A percentile compares a stretch with the other conserved stretches of the same genome.
These are phyloP conservation scores for Sindora glabra DNA, from an alignment of 306 rosid species.

Conservation along the genomic window DNA sequence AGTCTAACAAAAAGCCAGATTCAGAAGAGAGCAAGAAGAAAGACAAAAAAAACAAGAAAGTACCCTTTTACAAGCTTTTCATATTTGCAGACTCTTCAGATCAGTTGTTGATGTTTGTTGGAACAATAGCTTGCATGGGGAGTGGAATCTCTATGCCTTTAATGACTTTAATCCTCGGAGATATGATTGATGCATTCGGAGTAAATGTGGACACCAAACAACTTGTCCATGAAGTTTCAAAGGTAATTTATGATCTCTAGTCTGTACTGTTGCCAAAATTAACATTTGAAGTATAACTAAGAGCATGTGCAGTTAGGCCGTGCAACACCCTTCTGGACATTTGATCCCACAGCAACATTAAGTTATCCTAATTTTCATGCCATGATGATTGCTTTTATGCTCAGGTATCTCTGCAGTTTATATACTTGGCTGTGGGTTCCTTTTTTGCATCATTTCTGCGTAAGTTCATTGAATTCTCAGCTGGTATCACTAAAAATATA, in stretches of 20 bases:
- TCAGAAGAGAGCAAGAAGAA: slow-evolving; percentile 22
- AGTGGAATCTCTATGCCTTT: slow-evolving; percentile 50
- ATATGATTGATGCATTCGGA: slow-evolving; percentile 55
- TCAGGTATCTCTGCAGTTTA: slow-evolving; percentile 49
- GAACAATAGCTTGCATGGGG: slow-evolving; percentile 49
- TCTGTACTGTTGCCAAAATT: too few species aligned
- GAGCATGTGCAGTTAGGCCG: too few species aligned
- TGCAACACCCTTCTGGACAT: not conserved
- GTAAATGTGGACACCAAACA: slow-evolving; percentile 18
- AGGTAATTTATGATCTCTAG: slow-evolving; percentile 14
- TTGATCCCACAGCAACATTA: not conserved
- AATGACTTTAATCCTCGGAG: slow-evolving; percentile 52
- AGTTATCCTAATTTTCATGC: not conserved
- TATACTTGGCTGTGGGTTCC: slow-evolving; percentile 47
- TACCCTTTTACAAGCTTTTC: slow-evolving; percentile 70
- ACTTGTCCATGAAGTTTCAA: slow-evolving; percentile 49
- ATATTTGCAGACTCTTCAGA: slow-evolving; percentile 69
- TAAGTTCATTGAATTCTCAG: slow-evolving; percentile 28
- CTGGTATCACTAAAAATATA: not conserved
- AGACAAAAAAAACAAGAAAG: slow-evolving; percentile 29
- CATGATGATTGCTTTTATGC: slow-evolving; percentile 11
- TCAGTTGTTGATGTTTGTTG: slow-evolving; percentile 45
- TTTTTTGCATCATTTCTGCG: slow-evolving; percentile 49
- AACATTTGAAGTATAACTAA: too few species aligned
- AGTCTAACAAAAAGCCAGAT: slow-evolving; percentile 11